Evolutionary conservation across 768 basidiomycete species (phyloP).

Genomic region (Fomitopsis serialis): DNA sequence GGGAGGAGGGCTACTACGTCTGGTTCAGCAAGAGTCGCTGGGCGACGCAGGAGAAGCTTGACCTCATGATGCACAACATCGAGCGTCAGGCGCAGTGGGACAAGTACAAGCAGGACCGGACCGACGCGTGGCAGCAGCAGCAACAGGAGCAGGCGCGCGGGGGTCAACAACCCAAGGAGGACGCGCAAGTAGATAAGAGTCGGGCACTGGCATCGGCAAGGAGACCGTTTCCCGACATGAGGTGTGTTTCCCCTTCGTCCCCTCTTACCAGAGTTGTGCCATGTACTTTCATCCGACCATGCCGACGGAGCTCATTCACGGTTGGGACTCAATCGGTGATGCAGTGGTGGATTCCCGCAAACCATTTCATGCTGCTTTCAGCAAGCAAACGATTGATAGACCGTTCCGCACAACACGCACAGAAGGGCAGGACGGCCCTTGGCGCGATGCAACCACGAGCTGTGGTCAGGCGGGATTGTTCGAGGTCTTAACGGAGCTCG

Average conservation of each 20-base stretch:
- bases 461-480: too few species aligned
- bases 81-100: slow-evolving; percentile 42
- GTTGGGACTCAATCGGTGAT: too few species aligned
- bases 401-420: too few species aligned
- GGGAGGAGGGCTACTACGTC: slow-evolving; percentile 75
- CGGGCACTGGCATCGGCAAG: not conserved
- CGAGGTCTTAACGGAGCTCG: too few species aligned
- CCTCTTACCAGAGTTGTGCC: too few species aligned
- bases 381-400: too few species aligned
- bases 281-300: too few species aligned
- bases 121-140: slow-evolving; percentile 49
- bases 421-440: too few species aligned
- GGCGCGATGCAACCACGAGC: too few species aligned
- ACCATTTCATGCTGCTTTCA: too few species aligned
- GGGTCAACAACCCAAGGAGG: not conserved
- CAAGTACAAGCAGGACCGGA: slow-evolving; percentile 35
- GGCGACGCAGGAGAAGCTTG: slow-evolving; percentile 49
- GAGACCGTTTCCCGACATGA: slow-evolving; percentile 15
- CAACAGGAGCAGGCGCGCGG: slow-evolving; percentile 18
- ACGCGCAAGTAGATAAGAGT: not conserved
- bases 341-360: too few species aligned
- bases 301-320: too few species aligned
- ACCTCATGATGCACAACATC: slow-evolving; percentile 55
- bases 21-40: slow-evolving; percentile 55
- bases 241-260: slow-evolving; percentile 5